A percentile compares a stretch with the other conserved stretches of the same genome.
Evolutionary conservation across 352 stramenopile species (phyloP).

Genomic region (Phytophthora sansomeana): DNA sequence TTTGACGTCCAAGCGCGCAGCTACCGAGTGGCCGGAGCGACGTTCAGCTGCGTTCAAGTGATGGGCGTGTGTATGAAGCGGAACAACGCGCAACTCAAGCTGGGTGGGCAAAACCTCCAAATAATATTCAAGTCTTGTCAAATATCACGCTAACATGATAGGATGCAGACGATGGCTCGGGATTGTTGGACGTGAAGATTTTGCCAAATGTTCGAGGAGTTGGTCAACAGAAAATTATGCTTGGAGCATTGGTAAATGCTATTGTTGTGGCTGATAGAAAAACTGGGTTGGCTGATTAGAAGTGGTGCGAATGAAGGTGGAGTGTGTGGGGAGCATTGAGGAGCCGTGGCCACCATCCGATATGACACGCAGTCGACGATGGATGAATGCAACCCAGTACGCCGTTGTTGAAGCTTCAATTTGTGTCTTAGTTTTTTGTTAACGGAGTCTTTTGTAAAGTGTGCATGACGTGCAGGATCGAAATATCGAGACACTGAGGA

Average conservation of each 20-base stretch:
- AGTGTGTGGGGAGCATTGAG: slow-evolving; percentile 45
- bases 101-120: slow-evolving; percentile 34
- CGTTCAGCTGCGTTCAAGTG: slow-evolving; percentile 40
- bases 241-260: slow-evolving; percentile 41
- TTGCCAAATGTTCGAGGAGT: slow-evolving; percentile 1
- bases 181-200: slow-evolving; percentile 37
- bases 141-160: too few relatives aligned
- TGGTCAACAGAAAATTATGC: slow-evolving; percentile 22
- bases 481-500: slow-evolving; percentile 67
- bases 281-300: slow-evolving; percentile 1
- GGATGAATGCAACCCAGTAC: slow-evolving; percentile 49
- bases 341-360: slow-evolving; percentile 34
- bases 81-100: slow-evolving; percentile 27
- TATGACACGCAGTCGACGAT: slow-evolving; percentile 27
- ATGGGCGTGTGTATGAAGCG: slow-evolving; percentile 42
- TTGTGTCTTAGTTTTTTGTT: slow-evolving; percentile 1
- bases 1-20: slow-evolving; percentile 21
- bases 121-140: slow-evolving; percentile 4
- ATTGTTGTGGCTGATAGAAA: neutral
- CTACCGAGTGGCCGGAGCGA: slow-evolving; percentile 27
- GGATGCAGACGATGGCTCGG: slow-evolving; percentile 52
- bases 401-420: neutral
- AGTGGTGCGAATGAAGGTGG: slow-evolving; percentile 35
- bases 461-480: slow-evolving; percentile 53
- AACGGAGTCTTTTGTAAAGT: slow-evolving; percentile 25